Conservation (phyloP, 1,284 basidiomycete species). For the Cryptococcus sp. region DNA sequence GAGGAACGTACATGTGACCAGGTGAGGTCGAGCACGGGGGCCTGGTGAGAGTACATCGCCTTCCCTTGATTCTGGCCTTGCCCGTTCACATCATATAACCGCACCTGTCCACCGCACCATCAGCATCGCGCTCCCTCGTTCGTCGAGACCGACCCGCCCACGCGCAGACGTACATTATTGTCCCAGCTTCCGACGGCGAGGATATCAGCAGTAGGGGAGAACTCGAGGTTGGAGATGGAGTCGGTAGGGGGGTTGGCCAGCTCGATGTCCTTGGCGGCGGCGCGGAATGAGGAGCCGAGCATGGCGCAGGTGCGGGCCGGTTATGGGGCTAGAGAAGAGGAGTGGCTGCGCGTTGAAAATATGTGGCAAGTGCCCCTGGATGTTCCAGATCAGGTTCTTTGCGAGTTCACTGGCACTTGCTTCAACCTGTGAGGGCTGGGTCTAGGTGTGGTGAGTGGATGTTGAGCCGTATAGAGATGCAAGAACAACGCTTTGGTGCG, state of each 20-base stretch:
- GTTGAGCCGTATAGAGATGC: background rate
- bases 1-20: constrained; percentile 63
- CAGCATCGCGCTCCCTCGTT: background rate
- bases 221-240: constrained; percentile 67
- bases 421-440: too few species aligned
- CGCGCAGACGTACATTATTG: constrained; percentile 59
- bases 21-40: constrained; percentile 72
- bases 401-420: too few species aligned
- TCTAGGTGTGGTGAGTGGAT: too few species aligned
- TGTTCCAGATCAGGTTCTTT: too few species aligned
- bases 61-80: constrained; percentile 63
- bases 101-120: constrained; percentile 45
- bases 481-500: background rate
- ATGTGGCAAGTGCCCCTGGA: background rate
- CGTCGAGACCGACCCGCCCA: constrained; percentile 2
- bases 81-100: constrained; percentile 57
- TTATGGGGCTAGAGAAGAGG: background rate
- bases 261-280: constrained; percentile 63
- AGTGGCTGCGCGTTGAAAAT: constrained; percentile 1
- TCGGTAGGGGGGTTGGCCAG: constrained; percentile 68
- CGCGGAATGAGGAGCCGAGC: constrained; percentile 26
- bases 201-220: constrained; percentile 63
- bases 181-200: constrained; percentile 76
- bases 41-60: constrained; percentile 78
- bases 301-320: constrained; percentile 6